Conservation (phyloP, 495 filamentous ascomycete species). For the Penicillium flavigenum region DNA sequence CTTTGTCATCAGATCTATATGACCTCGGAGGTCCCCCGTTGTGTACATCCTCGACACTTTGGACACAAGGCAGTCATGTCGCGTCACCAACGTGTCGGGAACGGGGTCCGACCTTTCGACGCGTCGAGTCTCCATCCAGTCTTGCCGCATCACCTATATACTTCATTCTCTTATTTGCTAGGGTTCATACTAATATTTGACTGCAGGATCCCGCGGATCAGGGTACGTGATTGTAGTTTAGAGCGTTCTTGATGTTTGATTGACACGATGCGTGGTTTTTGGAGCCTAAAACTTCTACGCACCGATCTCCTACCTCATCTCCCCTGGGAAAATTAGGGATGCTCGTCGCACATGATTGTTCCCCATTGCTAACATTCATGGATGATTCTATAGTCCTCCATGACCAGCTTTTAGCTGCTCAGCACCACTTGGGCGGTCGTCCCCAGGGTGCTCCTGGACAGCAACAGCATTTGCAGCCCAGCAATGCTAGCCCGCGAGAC, state of each 20-base stretch:
- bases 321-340: not conserved
- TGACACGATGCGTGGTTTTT: not conserved
- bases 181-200: constrained; percentile 16
- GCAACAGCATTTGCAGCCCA: constrained; percentile 45
- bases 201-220: constrained; percentile 53
- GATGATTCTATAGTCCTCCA: constrained; percentile 45
- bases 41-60: constrained; percentile 7
- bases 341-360: not conserved
- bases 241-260: not conserved
- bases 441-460: constrained; percentile 36
- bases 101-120: constrained; percentile 6
- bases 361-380: constrained; percentile 20
- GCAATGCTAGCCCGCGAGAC: constrained; percentile 45
- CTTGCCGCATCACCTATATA: constrained; percentile 13
- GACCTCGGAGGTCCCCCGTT: constrained; percentile 9
- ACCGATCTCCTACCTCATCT: not conserved
- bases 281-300: not conserved
- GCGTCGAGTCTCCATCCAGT: constrained; percentile 15
- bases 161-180: not conserved
- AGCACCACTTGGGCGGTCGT: constrained; percentile 44
- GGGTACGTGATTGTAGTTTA: constrained; percentile 40
- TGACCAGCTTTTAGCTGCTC: constrained; percentile 54
- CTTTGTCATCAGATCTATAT: constrained; percentile 50
- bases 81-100: not conserved
- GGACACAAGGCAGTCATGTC: not conserved